A percentile compares a stretch with the other conserved stretches of the same genome.
phyloP scores from a whole-genome alignment of 768 basidiomycete species.

The Termitomyces sp. region DNA sequence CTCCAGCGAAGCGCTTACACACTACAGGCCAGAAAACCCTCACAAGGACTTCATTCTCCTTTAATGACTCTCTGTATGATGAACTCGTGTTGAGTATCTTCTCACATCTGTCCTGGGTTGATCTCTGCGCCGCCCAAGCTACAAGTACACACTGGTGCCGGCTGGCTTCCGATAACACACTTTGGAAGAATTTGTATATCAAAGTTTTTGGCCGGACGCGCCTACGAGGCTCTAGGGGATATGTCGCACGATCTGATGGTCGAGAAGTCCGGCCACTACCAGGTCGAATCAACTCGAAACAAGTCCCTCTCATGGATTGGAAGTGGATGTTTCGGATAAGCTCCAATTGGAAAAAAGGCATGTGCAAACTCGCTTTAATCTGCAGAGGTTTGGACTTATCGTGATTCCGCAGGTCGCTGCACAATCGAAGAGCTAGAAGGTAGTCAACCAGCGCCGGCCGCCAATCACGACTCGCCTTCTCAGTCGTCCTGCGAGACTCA shows the following conservation, averaged over 20 bases:
- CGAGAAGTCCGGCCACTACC: constrained; percentile 60
- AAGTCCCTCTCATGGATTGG: constrained; percentile 55
- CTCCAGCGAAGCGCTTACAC: constrained; percentile 56
- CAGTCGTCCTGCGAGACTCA: constrained; percentile 26
- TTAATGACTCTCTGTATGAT: constrained; percentile 64
- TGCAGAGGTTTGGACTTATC: background rate
- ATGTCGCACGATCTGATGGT: constrained; percentile 51
- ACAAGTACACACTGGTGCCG: constrained; percentile 66
- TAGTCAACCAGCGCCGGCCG: background rate
- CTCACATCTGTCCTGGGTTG: constrained; percentile 61
- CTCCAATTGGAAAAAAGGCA: constrained; percentile 79
- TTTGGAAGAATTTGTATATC: constrained; percentile 70
- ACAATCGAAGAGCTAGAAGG: constrained; percentile 35
- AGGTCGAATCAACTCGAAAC: constrained; percentile 37
- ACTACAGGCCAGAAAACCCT: constrained; percentile 6
- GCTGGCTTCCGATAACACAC: constrained; percentile 64
- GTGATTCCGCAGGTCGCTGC: constrained; percentile 57
- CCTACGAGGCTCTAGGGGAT: constrained; percentile 65
- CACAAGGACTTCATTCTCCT: constrained; percentile 26
- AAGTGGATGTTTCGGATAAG: constrained; percentile 87
- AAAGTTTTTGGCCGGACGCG: constrained; percentile 63
- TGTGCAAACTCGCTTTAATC: constrained; percentile 13
- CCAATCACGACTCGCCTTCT: background rate
- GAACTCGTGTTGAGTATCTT: constrained; percentile 75
- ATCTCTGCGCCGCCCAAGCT: constrained; percentile 63